Percentiles rank a stretch among this genome's conserved stretches.
phyloP scores from a whole-genome alignment of 192 early-diverging fungal genomes.

The Backusella morwellensis region DNA sequence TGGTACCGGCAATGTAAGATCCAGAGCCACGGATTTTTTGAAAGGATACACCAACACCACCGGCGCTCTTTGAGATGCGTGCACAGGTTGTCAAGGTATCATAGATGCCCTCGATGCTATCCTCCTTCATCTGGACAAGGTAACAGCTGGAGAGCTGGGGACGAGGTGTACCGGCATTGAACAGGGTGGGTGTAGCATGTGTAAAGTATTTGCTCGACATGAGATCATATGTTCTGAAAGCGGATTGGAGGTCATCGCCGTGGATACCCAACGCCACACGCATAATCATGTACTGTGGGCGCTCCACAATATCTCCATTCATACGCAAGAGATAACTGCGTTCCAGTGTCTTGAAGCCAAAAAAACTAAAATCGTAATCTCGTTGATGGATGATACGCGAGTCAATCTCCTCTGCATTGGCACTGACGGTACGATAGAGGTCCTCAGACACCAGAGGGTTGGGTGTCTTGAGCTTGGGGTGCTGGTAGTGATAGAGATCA shows the following conservation, averaged over 20 bases:
- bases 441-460: slow-evolving; percentile 85
- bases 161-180: slow-evolving; percentile 96
- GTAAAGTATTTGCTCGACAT: slow-evolving; percentile 96
- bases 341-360: slow-evolving; percentile 99
- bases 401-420: slow-evolving; percentile 76
- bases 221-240: slow-evolving; percentile 88
- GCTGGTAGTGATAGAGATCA: slow-evolving; percentile 80
- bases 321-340: slow-evolving; percentile 87
- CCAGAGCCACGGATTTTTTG: slow-evolving; percentile 93
- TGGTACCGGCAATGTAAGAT: slow-evolving; percentile 96
- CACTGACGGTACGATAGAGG: slow-evolving; percentile 63
- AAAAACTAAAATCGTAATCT: slow-evolving; percentile 97
- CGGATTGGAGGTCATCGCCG: slow-evolving; percentile 81
- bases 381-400: slow-evolving; percentile 89
- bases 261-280: slow-evolving; percentile 97
- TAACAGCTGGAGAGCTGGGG: slow-evolving; percentile 95
- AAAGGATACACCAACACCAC: slow-evolving; percentile 93
- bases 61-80: slow-evolving; percentile 94
- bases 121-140: slow-evolving; percentile 91
- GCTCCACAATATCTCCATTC: slow-evolving; percentile 78
- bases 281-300: slow-evolving; percentile 98
- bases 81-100: slow-evolving; percentile 94
- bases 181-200: slow-evolving; percentile 93
- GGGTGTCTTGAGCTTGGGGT: slow-evolving; percentile 81
- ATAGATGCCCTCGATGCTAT: slow-evolving; percentile 97